phyloP scores from a whole-genome alignment of 202 grass and related monocot genomes.

The Panicum virgatum region DNA sequence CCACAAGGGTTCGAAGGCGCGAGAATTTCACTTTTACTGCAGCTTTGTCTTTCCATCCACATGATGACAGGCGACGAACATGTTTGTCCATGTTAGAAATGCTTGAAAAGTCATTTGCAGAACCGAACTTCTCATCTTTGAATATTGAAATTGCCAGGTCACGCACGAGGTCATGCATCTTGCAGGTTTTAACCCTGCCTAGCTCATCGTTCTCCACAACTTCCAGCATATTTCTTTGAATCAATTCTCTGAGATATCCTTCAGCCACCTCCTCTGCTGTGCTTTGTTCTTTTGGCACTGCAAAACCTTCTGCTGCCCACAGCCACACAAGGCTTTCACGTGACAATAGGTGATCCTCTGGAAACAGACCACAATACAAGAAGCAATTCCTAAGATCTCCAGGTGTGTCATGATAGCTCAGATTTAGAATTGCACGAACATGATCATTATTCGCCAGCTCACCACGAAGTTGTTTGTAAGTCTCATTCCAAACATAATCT shows the following conservation, averaged over 20 bases:
- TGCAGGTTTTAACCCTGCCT: slow-evolving; percentile 35
- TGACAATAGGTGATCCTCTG: slow-evolving; percentile 16
- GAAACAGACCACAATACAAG: slow-evolving; percentile 61
- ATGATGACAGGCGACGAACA: slow-evolving; percentile 43
- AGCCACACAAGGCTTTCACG: slow-evolving; percentile 46
- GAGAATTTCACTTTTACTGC: background rate
- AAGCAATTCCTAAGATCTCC: slow-evolving; percentile 53
- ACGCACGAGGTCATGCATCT: slow-evolving; percentile 56
- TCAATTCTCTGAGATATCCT: slow-evolving; percentile 39
- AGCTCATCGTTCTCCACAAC: slow-evolving; percentile 36
- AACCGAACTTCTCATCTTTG: slow-evolving; percentile 43
- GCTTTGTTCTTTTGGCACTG: background rate
- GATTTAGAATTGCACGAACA: slow-evolving; percentile 33
- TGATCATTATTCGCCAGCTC: slow-evolving; percentile 18
- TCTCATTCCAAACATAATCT: slow-evolving; percentile 35
- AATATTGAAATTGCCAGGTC: slow-evolving; percentile 43
- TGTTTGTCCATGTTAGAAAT: background rate
- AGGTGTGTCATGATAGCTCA: slow-evolving; percentile 46
- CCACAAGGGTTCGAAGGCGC: slow-evolving; percentile 38
- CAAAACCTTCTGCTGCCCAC: slow-evolving; percentile 67
- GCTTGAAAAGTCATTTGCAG: background rate
- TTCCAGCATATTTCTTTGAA: slow-evolving; percentile 51
- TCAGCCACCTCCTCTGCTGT: slow-evolving; percentile 60
- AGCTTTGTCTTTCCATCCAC: slow-evolving; percentile 8
- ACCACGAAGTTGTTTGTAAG: slow-evolving; percentile 31